Base-by-base conservation (phyloP, 2,329 filamentous ascomycete species). In the Pochonia chlamydosporia region DNA sequence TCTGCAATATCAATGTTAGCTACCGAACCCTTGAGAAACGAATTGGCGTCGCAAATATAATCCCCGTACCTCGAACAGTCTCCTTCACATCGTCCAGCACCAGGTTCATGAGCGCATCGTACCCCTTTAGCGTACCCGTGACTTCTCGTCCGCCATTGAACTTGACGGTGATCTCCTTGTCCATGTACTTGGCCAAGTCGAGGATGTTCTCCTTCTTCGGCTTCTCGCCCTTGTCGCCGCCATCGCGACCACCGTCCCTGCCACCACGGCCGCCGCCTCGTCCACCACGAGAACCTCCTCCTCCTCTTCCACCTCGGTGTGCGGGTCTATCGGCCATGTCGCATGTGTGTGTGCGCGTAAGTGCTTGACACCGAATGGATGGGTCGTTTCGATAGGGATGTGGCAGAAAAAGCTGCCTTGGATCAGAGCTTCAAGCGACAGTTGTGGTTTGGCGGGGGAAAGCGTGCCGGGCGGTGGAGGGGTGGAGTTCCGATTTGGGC, bases 151-250 rank as follows among this genome's bases (percentile, higher is more conserved):
- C 93, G 36, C 93, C 93, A 62, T 89, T 96, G 68, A 99, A 97
- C 71, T 97, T 97, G 64, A 99, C 91, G 9, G 80, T 87, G 57
- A 99, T 89, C 63, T 86, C 79, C 79, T 96, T 95, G 69, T 99
- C 90, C 86, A 96, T 90, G 69, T 97, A 99, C 73, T 96, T 96
- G 64, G 78, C 82, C 60, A 99, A 70, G 63, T 99, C 92, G 46
- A 99, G 81, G 60, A 99, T 99, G 67, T 96, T 97, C 71, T 99
- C 93, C 76, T 97, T 97, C 82, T 96, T 96, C 51, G 90, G 89
- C 59, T 85, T 81, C 70, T 95, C 88, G 56, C 78, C 70, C 53
- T 79, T 71, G 52, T 79, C 65, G 41, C 68, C 68, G 44, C 70
- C 66, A 33, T 70, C 67, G 43, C 69, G 69, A 33, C 59, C 59